A percentile compares a stretch with the other conserved stretches of the same genome.
These are phyloP conservation scores for Dactylellina parvicollis DNA, from an alignment of 2,329 filamentous ascomycete species.

Conservation along the genomic window DNA sequence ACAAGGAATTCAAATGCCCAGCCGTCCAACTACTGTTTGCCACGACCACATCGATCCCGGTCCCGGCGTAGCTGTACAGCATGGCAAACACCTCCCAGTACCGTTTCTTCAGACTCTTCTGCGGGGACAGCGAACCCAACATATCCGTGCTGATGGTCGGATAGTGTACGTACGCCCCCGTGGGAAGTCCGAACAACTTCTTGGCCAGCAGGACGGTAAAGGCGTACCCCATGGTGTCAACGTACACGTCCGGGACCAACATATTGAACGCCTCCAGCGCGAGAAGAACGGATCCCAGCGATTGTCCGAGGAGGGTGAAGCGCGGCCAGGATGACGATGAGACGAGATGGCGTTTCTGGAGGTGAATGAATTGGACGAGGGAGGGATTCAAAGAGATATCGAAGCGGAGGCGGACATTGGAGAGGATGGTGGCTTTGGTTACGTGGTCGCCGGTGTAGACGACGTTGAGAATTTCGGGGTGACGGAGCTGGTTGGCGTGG, in stretches of 20 bases:
- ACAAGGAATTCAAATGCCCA: constrained; percentile 79
- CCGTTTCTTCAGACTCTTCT: constrained; percentile 78
- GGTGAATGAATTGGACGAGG: constrained; percentile 86
- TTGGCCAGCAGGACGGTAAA: constrained; percentile 86
- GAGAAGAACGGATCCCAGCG: constrained; percentile 83
- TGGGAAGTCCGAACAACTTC: constrained; percentile 84
- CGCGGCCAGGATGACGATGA: constrained; percentile 86
- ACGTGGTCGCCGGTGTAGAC: constrained; percentile 97
- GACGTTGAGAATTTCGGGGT: constrained; percentile 86
- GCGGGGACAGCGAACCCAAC: constrained; percentile 88
- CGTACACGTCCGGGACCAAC: constrained; percentile 88
- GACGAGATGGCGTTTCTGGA: constrained; percentile 86
- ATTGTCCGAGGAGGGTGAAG: constrained; percentile 94
- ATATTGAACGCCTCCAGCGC: constrained; percentile 94
- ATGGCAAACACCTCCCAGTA: constrained; percentile 90
- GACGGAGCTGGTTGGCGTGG: constrained; percentile 85
- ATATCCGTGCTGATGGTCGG: constrained; percentile 98
- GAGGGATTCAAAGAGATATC: constrained; percentile 88
- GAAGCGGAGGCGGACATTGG: constrained; percentile 83
- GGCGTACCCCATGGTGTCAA: constrained; percentile 98
- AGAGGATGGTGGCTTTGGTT: constrained; percentile 81
- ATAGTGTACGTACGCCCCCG: constrained; percentile 95
- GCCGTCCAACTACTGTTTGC: constrained; percentile 97
- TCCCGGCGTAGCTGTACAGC: constrained; percentile 83
- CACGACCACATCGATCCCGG: constrained; percentile 91